phyloP scores from a whole-genome alignment of 768 basidiomycete genomes.

The button mushroom (Agaricus bisporus) region DNA sequence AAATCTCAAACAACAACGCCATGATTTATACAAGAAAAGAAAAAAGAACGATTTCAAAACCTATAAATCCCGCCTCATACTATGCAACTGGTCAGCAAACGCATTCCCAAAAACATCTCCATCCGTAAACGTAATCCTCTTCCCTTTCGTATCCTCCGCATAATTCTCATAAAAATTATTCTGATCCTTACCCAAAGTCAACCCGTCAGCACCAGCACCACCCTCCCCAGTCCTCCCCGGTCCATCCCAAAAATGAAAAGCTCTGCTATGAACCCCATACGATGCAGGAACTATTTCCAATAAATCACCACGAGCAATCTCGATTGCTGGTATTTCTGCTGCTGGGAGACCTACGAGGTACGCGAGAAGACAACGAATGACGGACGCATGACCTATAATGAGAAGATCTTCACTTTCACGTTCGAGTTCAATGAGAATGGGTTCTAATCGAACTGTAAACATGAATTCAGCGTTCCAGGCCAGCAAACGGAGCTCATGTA shows the following conservation, averaged over 20 bases:
- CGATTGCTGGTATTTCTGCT: slow-evolving; percentile 94
- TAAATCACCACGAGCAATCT: slow-evolving; percentile 94
- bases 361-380: slow-evolving; percentile 92
- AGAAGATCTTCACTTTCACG: slow-evolving; percentile 90
- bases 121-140: slow-evolving; percentile 32
- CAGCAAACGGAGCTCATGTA: not conserved
- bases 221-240: slow-evolving; percentile 54
- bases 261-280: slow-evolving; percentile 85
- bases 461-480: not conserved
- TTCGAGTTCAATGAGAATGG: slow-evolving; percentile 88
- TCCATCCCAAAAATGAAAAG: slow-evolving; percentile 90
- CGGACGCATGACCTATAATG: slow-evolving; percentile 95
- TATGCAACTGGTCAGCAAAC: not conserved
- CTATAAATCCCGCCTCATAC: not conserved
- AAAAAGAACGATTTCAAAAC: too few relatives aligned
- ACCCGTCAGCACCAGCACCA: slow-evolving; percentile 21
- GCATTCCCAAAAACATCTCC: slow-evolving; percentile 7
- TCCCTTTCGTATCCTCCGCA: slow-evolving; percentile 68
- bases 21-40: too few relatives aligned
- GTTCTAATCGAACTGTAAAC: slow-evolving; percentile 81
- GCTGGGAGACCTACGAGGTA: slow-evolving; percentile 93
- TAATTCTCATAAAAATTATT: slow-evolving; percentile 89
- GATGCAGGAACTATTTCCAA: slow-evolving; percentile 87
- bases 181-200: slow-evolving; percentile 41
- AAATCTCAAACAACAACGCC: too few relatives aligned